Evolutionary conservation across 2,329 filamentous ascomycete genomes (phyloP), one percentile per base, ranked within the genome.

Genomic region (Calonectria honghensis): DNA sequence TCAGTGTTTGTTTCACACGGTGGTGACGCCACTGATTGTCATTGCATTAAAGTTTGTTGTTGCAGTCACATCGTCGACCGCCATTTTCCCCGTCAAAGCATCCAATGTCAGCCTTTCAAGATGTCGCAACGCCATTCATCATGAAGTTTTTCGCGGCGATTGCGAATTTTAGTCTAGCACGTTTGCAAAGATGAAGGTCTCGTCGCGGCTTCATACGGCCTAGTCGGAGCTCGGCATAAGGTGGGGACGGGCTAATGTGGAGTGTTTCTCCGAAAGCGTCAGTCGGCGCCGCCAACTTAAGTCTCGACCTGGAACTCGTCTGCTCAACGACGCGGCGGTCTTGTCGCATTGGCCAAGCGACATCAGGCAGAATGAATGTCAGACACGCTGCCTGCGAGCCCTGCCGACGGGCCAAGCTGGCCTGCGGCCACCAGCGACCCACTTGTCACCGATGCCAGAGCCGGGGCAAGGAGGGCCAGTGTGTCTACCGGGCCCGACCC

Each of bases 371-470:
- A 39, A 70, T 70, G 68, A 73, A 50, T 35, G 57, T 73, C 29
- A 41, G 71, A 20, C 66, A 45, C 20, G 71, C 71, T 39, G 71
- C 71, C n/a, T 73, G 71, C 32, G 71, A 73, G 27, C 65, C 71
- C 18, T 73, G 71, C 32, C 32, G 71, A 20, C 66, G 57, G 1
- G 45, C 71, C 11, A 73, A 73, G 39, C 71, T 73, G 7, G 71
- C 71, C 14, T 73, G 71, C n/a, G 71, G 71, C 37, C 71, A 73
- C 39, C 52, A 73, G 39, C 57, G 59, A 51, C 71, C 71, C 27
- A 54, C 39, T 24, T 73, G 71, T 50, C 37, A 35, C 45, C 66
- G 71, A 32, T 73, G 71, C 57, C 71, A 50, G 35, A 50, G 37
- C 35, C 71, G 57, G 10, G 71, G 71, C 14, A 48, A 50, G 64